phyloP scores from a whole-genome alignment of 805 yeast species.

The Saccharomyces kudriavzevii region DNA sequence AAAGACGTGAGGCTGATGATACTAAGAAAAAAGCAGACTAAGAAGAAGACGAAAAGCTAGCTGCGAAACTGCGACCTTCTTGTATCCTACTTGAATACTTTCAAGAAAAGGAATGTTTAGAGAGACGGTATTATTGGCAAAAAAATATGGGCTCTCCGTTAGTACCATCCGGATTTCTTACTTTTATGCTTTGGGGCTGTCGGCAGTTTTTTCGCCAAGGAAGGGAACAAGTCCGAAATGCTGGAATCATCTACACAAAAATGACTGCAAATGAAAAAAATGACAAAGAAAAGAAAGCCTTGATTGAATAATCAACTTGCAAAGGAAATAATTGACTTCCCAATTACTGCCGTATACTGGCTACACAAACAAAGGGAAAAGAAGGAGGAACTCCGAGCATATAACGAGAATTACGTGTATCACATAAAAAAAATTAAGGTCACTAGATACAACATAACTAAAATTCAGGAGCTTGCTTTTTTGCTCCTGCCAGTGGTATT shows the following conservation, averaged over 20 bases:
- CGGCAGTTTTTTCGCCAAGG: not conserved
- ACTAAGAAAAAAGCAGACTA: conserved; percentile 27
- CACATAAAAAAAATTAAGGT: not conserved
- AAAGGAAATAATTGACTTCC: not conserved
- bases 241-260: not conserved
- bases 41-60: not conserved
- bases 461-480: not conserved
- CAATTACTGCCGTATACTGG: not conserved
- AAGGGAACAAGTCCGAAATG: not conserved
- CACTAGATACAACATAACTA: not conserved
- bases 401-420: not conserved
- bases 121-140: not conserved
- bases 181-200: not conserved
- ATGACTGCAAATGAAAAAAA: not conserved
- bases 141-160: not conserved
- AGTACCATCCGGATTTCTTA: not conserved
- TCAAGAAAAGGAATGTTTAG: not conserved
- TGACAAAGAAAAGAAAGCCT: not conserved
- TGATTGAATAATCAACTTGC: not conserved
- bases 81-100: not conserved
- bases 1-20: conserved; percentile 26
- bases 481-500: not conserved
- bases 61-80: not conserved
- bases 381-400: not conserved
- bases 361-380: not conserved